Base-by-base conservation (phyloP, 176 grass and related monocot genomes). In the Rhynchospora tenuis region DNA sequence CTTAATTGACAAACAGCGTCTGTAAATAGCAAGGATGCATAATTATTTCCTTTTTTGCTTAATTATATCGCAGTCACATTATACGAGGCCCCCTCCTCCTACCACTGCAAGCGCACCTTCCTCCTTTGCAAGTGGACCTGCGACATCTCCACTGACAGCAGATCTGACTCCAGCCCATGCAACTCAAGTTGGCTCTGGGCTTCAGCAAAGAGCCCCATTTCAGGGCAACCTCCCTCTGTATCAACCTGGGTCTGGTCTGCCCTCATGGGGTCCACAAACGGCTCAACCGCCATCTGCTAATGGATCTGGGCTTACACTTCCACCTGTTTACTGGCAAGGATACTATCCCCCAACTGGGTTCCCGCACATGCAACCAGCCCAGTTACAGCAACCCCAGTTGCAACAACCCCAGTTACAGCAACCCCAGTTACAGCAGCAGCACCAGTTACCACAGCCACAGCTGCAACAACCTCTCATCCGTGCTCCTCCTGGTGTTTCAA, bases 321-420 rank as follows among this genome's bases (percentile, higher is more conserved):
- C 94, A 81, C 88, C 87, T 26, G 89, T 97, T 86, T 93, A 91
- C 79, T 97, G 91, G 91, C 94, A 87, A 2, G 89, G 91, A 80
- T 94, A 92, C 85, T 94, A 94, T 74, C 78, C 88, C 15, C 87
- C 86, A 73, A 84, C 38, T 58, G 91, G 89, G 57, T 88, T 90
- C 91, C 79, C 89, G 85, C 89, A 91, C 85, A 82, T 82, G 6
- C 60, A 50, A 23, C 60, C 59, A 50, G 73, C 63, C 63, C 80
- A 82, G 45, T 48, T 82, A 50, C 80, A 62, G 27, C 80, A 66
- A 66, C 73, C 73, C 48, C 73, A 76, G 73, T 29, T 77, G 17
- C 73, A 77, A 50, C 73, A 77, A 13, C 73, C 54, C 24, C 73
- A 77, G 73, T 54, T 77, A 17, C 73, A 24, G 1, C 73, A 55